Conservation (phyloP, 352 stramenopile genomes). For the Phytophthora ramorum region DNA sequence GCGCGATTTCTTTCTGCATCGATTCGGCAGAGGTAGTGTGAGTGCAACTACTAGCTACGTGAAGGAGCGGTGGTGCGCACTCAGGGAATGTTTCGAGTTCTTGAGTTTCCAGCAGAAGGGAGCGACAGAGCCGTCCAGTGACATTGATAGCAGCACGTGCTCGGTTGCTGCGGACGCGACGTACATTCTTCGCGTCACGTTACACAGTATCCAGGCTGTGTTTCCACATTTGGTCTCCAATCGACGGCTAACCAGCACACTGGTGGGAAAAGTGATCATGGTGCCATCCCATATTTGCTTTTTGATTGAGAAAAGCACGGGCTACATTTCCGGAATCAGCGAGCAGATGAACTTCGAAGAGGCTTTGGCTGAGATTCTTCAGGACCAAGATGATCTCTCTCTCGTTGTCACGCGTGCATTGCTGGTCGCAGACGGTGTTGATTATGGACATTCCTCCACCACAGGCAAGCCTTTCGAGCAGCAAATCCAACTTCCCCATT, state of each 20-base stretch:
- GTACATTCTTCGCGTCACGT: slow-evolving; percentile 10
- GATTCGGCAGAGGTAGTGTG: background rate
- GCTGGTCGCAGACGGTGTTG: background rate
- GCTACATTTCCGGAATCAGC: slow-evolving; percentile 4
- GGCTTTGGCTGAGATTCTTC: slow-evolving; percentile 12
- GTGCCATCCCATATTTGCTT: slow-evolving; percentile 11
- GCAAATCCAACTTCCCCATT: background rate
- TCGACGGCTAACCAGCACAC: background rate
- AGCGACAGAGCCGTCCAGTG: background rate
- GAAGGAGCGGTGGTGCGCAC: slow-evolving; percentile 2
- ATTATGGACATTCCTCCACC: background rate
- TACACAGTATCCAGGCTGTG: slow-evolving; percentile 5
- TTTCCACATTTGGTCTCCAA: slow-evolving; percentile 11
- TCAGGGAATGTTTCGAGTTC: slow-evolving; percentile 9
- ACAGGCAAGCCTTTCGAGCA: background rate
- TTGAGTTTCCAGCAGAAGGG: slow-evolving; percentile 17
- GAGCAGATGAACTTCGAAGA: slow-evolving; percentile 10
- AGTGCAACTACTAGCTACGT: background rate
- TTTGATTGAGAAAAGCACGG: slow-evolving; percentile 1
- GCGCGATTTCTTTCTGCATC: slow-evolving; percentile 11
- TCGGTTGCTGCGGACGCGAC: background rate
- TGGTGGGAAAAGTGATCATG: slow-evolving; percentile 16
- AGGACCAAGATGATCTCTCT: slow-evolving; percentile 1
- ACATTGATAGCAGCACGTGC: background rate
- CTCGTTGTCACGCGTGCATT: background rate